Evolutionary conservation across 768 basidiomycete species (phyloP).

Genomic region (Obba rivulosa): DNA sequence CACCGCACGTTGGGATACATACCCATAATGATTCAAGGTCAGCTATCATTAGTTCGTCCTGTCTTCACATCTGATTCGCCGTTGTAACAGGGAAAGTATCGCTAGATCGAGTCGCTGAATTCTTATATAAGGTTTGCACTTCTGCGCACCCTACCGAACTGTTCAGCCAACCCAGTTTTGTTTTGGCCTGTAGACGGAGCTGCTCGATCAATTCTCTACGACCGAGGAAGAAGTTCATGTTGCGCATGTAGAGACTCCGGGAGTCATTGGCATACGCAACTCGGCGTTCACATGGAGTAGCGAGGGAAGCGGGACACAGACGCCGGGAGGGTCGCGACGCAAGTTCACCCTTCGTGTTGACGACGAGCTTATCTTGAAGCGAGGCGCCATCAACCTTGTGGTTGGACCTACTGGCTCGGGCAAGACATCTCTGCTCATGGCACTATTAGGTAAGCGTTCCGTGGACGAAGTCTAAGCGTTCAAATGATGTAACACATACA

Average conservation of each 20-base stretch:
- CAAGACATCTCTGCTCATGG: constrained; percentile 49
- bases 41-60: not conserved
- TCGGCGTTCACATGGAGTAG: constrained; percentile 54
- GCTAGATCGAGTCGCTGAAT: constrained; percentile 49
- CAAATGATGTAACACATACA: not conserved
- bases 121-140: constrained; percentile 30
- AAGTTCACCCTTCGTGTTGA: constrained; percentile 43
- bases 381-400: constrained; percentile 46
- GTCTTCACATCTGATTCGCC: not conserved
- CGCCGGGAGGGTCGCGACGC: constrained; percentile 29
- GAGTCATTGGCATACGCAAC: constrained; percentile 46
- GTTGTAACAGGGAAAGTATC: constrained; percentile 48
- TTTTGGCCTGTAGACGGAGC: constrained; percentile 33
- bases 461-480: constrained; percentile 42
- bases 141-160: not conserved
- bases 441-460: constrained; percentile 11
- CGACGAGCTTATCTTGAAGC: constrained; percentile 47
- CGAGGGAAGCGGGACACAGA: constrained; percentile 25
- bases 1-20: constrained; percentile 27
- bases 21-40: constrained; percentile 22
- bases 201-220: constrained; percentile 37
- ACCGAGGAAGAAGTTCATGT: constrained; percentile 9
- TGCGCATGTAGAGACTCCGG: constrained; percentile 3
- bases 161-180: too few species aligned
- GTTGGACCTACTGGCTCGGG: constrained; percentile 52